phyloP scores from a whole-genome alignment of 148 eudicot species.

The Rhododendron molle region DNA sequence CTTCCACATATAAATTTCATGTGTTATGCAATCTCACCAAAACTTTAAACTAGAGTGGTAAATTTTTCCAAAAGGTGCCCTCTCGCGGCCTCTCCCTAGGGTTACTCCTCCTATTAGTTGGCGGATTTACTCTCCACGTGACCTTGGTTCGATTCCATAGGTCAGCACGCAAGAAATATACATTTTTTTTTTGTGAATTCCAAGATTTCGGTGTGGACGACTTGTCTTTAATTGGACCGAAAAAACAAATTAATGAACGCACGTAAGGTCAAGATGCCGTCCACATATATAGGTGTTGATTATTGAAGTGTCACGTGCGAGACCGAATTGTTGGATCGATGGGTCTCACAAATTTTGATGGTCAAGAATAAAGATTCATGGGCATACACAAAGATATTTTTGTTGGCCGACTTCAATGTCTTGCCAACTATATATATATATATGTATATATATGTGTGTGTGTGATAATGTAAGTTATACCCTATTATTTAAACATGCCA shows the following conservation, averaged over 20 bases:
- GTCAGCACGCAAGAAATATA: too few relatives aligned
- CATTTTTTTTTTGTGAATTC: too few relatives aligned
- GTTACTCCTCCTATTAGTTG: background rate
- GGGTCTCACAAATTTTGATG: background rate
- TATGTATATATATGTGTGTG: too few relatives aligned
- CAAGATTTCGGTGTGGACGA: too few relatives aligned
- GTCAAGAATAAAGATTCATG: background rate
- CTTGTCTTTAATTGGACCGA: fast-evolving
- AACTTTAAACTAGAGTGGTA: background rate
- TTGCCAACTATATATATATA: background rate
- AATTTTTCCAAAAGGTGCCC: background rate
- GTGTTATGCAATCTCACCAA: background rate
- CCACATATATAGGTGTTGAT: background rate
- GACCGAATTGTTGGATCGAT: background rate
- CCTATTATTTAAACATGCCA: background rate
- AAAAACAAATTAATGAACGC: background rate
- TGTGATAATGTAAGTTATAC: background rate
- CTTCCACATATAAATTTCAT: background rate
- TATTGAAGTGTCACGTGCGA: background rate
- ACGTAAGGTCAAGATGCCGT: background rate
- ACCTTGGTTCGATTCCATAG: too few relatives aligned
- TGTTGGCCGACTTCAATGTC: background rate
- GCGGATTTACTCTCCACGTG: background rate
- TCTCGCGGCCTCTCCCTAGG: too few relatives aligned
- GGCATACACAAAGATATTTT: background rate